These are phyloP conservation scores for Astragalus glycyphyllos DNA, from an alignment of 306 rosid genomes.

Conservation along the genomic window DNA sequence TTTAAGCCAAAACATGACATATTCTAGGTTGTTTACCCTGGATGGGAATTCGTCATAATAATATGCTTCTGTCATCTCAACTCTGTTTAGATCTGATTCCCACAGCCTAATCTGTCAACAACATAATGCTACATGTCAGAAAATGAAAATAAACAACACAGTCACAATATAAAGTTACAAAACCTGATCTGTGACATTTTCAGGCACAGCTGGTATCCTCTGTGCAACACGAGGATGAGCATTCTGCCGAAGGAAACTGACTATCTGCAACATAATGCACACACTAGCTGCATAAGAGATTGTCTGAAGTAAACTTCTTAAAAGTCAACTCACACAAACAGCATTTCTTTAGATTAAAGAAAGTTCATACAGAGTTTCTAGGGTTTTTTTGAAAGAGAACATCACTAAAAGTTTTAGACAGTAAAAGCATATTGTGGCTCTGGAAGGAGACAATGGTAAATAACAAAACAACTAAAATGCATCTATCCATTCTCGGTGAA, in stretches of 20 bases:
- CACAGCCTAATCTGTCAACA: conserved; percentile 81
- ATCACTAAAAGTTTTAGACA: conserved; percentile 12
- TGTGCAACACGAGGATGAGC: conserved; percentile 94
- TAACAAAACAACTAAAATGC: conserved; percentile 23
- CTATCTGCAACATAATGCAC: conserved; percentile 60
- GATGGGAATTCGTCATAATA: conserved; percentile 89
- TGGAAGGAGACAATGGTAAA: neutral
- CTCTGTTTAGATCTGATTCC: conserved; percentile 94
- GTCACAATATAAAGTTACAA: conserved; percentile 11
- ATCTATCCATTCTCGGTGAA: conserved; percentile 3
- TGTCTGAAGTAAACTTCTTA: conserved; percentile 16
- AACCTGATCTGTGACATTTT: conserved; percentile 98
- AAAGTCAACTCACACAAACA: conserved; percentile 12
- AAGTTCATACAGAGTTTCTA: neutral
- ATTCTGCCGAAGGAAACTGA: conserved; percentile 88
- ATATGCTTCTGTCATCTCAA: conserved; percentile 74
- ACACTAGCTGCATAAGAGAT: conserved; percentile 23
- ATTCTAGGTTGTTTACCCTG: conserved; percentile 58
- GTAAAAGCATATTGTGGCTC: conserved; percentile 10
- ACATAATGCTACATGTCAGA: conserved; percentile 42
- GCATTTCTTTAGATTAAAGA: neutral
- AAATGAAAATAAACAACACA: conserved; percentile 17
- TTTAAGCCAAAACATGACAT: neutral
- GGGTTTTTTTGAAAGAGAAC: neutral
- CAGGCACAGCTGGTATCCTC: conserved; percentile 85